These are phyloP conservation scores for Cercophora sp. DNA, from an alignment of 495 filamentous ascomycete genomes.

Conservation along the genomic window DNA sequence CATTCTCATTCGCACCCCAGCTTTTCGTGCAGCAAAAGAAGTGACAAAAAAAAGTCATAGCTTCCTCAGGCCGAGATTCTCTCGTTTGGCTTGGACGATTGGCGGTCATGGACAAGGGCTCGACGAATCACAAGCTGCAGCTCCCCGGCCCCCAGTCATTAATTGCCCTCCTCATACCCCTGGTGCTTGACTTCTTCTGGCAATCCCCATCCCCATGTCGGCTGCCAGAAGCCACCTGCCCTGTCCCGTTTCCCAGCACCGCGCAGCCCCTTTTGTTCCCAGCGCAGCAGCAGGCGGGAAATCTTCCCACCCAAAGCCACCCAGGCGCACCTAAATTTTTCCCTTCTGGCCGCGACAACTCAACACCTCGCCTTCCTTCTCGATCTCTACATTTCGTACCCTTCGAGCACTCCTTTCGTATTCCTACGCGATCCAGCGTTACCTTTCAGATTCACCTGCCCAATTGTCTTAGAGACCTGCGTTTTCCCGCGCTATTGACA, in stretches of 20 bases:
- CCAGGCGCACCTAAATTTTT: slow-evolving; percentile 35
- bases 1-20: slow-evolving; percentile 4
- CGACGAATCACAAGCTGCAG: slow-evolving; percentile 21
- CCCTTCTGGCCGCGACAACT: slow-evolving; percentile 29
- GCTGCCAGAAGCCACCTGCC: slow-evolving; percentile 12
- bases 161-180: slow-evolving; percentile 22
- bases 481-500: slow-evolving; percentile 21
- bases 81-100: slow-evolving; percentile 14
- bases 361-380: slow-evolving; percentile 19
- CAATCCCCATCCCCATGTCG: slow-evolving; percentile 13
- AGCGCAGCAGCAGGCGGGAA: slow-evolving; percentile 20
- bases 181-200: slow-evolving; percentile 8
- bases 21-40: neutral
- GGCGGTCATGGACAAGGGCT: slow-evolving; percentile 17
- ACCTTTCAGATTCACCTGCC: slow-evolving; percentile 21
- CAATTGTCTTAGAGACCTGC: slow-evolving; percentile 17
- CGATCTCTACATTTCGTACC: slow-evolving; percentile 29
- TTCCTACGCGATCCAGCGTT: slow-evolving; percentile 33
- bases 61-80: slow-evolving; percentile 13
- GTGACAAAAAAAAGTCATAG: slow-evolving; percentile 7
- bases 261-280: slow-evolving; percentile 34
- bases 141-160: slow-evolving; percentile 18
- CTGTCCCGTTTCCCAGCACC: slow-evolving; percentile 12
- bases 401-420: slow-evolving; percentile 33
- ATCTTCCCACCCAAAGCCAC: slow-evolving; percentile 23